phyloP scores from a whole-genome alignment of 225 moss, liverwort and hornwort genomes.

The Pseudisothecium myosuroides region DNA sequence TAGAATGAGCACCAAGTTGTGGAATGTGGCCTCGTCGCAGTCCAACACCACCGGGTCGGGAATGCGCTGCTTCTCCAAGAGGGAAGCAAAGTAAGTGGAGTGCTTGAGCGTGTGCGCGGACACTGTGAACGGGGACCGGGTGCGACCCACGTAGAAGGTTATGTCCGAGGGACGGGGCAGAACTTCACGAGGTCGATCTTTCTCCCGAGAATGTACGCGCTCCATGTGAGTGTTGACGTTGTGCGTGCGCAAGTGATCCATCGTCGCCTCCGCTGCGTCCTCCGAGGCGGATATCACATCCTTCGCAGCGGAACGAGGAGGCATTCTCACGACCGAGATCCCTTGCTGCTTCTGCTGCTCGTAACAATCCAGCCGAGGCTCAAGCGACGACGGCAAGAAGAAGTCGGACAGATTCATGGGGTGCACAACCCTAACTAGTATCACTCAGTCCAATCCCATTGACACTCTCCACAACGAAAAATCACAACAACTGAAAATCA shows the following conservation, averaged over 20 bases:
- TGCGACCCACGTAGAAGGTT: conserved; percentile 46
- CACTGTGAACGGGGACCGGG: conserved; percentile 29
- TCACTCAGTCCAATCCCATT: conserved; percentile 1
- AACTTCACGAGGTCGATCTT: neutral
- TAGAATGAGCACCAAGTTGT: conserved; percentile 48
- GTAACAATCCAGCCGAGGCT: conserved; percentile 7
- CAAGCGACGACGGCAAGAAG: conserved; percentile 16
- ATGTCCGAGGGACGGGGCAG: conserved; percentile 33
- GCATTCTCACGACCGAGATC: conserved; percentile 20
- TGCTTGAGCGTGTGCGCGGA: conserved; percentile 45
- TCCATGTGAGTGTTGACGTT: neutral
- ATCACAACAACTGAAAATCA: neutral
- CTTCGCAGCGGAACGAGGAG: conserved; percentile 29
- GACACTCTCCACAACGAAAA: neutral
- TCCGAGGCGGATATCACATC: conserved; percentile 8
- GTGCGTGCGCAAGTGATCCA: conserved; percentile 18
- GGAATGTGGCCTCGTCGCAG: conserved; percentile 56
- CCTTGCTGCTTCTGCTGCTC: neutral
- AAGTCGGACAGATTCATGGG: conserved; percentile 38
- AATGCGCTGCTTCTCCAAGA: conserved; percentile 43
- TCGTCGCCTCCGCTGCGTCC: conserved; percentile 15
- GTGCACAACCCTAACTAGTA: neutral
- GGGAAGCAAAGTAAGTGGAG: conserved; percentile 37
- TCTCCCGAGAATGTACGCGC: conserved; percentile 15
- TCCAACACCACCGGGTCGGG: conserved; percentile 44